Base-by-base conservation (phyloP, 2,329 filamentous ascomycete genomes). In the Cladophialophora immunda region DNA sequence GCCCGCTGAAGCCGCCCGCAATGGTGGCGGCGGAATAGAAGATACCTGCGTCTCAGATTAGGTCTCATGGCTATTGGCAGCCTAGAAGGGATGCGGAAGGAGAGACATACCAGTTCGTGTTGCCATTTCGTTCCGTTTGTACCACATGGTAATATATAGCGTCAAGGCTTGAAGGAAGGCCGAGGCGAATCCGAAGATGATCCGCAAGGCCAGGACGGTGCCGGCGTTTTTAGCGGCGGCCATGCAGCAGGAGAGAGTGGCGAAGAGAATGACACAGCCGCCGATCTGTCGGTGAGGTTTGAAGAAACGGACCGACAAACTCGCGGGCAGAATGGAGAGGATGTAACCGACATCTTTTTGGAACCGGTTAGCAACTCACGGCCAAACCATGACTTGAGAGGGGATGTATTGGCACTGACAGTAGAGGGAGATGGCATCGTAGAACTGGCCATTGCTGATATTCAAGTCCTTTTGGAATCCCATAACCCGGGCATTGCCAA, bases 1-100 rank as follows among this genome's bases (percentile, higher is more conserved):
- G 77, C 1, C 89, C 90, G 0, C 89, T 90, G 73, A 92, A 92
- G 1, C 90, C 90, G 2, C 90, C 90, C 0, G 88, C 89, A 25
- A 93, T 85, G 29, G 92, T 81, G 0, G 88, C 87, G 0, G 90
- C 90, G 0, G 88, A 88, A 75, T 65, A 68, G 15, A 55, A 62
- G 30, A 58, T 34, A 2, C 36, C 64, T 63, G 7, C 5, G 4
- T 17, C 25, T 8, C 22, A 25, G 9, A n/a, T 41, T 11, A 58
- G 55, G n/a, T 38, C n/a, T 27, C 34, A 15, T 25, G 54, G 2
- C 15, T 34, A 11, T 13, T 19, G 4, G 22, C n/a, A 27, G 19
- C 2, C 4, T 8, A 15, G 29, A n/a, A 45, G 11, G n/a, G 19
- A 29, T 29, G 19, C 9, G 15, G 13, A 27, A 25, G 11, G 41